Evolutionary conservation across 257 asterid genomes (phyloP), one percentile per base, ranked within the genome.

Genomic region (Solanum ahanhuiri): DNA sequence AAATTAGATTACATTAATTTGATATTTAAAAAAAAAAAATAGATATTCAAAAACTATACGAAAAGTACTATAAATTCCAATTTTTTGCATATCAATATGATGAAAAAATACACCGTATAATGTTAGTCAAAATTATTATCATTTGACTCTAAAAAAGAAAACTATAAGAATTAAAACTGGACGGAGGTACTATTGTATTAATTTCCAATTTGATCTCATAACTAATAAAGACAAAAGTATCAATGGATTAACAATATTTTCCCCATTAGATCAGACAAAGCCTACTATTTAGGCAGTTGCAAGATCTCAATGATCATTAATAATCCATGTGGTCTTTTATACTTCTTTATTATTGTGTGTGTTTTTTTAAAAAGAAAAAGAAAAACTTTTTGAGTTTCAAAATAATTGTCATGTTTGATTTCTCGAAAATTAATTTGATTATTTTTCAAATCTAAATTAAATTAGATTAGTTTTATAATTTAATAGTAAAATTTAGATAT

Each of bases 171-270:
- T 37, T 37, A 37, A 37, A 37, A 37, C 43, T 37, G 43, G 43
- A 37, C 43, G 43, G 43, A 37, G 43, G 3, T 37, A 37, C 11
- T 37, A 8, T 70, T 70, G 7, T 71, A 71, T 34, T 71, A 70
- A 9, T 71, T 34, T 72, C 81, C 30, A 72, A 72, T 20, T 34
- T 35, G 48, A 34, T 33, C 48, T 37, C 45, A 71, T 33, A 33
- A 33, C 6, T 18, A 34, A 34, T 10, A 71, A 9, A 34, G 81
- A 71, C 2, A 33, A 70, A 71, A 72, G 51, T 34, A 72, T 34
- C 51, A 72, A 72, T 70, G 77, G 25, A 70, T 72, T 72, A 34
- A 34, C 48, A 72, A 72, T 72, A 25, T 63, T 63, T 63, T 63
- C 31, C 31, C 81, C 0, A 34, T 72, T 34, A 34, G 81, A 72